Evolutionary conservation across 2,329 filamentous ascomycete genomes (phyloP).

Genomic region (Penicillium sp.): DNA sequence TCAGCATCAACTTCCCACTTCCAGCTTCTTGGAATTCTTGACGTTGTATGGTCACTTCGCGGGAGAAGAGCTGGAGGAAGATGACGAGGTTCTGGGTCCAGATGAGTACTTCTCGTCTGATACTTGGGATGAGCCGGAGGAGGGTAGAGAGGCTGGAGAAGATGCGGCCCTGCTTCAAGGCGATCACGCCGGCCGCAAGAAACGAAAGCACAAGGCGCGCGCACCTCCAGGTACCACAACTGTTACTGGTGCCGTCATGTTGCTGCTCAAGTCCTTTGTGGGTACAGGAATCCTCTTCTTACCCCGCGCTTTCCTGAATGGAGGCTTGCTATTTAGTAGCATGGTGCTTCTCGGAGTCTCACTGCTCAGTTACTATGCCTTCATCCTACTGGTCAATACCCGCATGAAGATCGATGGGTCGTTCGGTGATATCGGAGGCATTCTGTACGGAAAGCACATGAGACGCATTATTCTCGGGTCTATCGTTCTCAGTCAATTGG

Average conservation of each 20-base stretch:
- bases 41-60: conserved; percentile 97
- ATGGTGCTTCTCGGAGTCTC: conserved; percentile 84
- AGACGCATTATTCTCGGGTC: conserved; percentile 82
- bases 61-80: conserved; percentile 93
- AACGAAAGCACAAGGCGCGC: conserved; percentile 73
- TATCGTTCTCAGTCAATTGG: conserved; percentile 92
- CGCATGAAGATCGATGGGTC: conserved; percentile 86
- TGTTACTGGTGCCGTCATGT: conserved; percentile 73
- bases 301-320: conserved; percentile 89
- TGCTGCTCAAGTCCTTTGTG: conserved; percentile 96
- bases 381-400: conserved; percentile 86
- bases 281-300: conserved; percentile 94
- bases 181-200: conserved; percentile 66
- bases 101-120: conserved; percentile 91
- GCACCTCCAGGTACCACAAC: conserved; percentile 73
- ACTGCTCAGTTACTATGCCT: conserved; percentile 90
- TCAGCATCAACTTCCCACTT: conserved; percentile 72
- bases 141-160: conserved; percentile 77
- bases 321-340: conserved; percentile 96
- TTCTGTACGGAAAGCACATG: conserved; percentile 89
- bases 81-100: conserved; percentile 82
- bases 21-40: conserved; percentile 92
- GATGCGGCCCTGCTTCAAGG: conserved; percentile 76
- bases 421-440: conserved; percentile 93
- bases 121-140: conserved; percentile 56